These are phyloP conservation scores for Exophiala sp. DNA, from an alignment of 2,329 filamentous ascomycete species.

Conservation along the genomic window DNA sequence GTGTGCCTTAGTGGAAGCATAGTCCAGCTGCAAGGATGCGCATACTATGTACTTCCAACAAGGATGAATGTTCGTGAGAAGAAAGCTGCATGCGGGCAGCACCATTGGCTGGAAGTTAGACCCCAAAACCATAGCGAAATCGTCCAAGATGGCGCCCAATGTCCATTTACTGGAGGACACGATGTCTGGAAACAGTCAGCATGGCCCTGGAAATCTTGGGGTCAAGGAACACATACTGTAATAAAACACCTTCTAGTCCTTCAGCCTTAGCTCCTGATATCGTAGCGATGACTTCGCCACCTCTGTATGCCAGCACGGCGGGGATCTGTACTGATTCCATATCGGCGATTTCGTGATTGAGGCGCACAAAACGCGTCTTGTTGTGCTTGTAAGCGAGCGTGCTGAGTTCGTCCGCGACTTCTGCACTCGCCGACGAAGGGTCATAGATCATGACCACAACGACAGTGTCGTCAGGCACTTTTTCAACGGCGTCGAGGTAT, in stretches of 20 bases:
- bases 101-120: too few relatives aligned
- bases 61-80: too few relatives aligned
- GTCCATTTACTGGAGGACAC: too few relatives aligned
- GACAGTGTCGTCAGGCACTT: constrained; percentile 72
- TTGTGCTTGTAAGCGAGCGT: constrained; percentile 70
- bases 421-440: constrained; percentile 70
- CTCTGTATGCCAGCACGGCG: constrained; percentile 82
- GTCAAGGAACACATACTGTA: constrained; percentile 9
- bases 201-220: too few relatives aligned
- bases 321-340: constrained; percentile 88
- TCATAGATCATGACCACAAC: constrained; percentile 95
- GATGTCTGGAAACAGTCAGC: too few relatives aligned
- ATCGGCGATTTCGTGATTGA: constrained; percentile 88
- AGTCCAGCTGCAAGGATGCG: too few relatives aligned
- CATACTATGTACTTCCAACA: too few relatives aligned
- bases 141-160: too few relatives aligned
- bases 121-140: too few relatives aligned
- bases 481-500: constrained; percentile 95
- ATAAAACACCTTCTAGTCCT: constrained; percentile 56
- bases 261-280: constrained; percentile 69
- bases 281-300: constrained; percentile 86
- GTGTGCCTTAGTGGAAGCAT: too few relatives aligned
- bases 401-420: constrained; percentile 73
- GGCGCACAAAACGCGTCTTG: constrained; percentile 79
- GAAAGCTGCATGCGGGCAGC: too few relatives aligned